A percentile compares a stretch with the other conserved stretches of the same genome.
phyloP scores from a whole-genome alignment of 2,329 filamentous ascomycete genomes.

The Ophiosphaerella herpotricha region DNA sequence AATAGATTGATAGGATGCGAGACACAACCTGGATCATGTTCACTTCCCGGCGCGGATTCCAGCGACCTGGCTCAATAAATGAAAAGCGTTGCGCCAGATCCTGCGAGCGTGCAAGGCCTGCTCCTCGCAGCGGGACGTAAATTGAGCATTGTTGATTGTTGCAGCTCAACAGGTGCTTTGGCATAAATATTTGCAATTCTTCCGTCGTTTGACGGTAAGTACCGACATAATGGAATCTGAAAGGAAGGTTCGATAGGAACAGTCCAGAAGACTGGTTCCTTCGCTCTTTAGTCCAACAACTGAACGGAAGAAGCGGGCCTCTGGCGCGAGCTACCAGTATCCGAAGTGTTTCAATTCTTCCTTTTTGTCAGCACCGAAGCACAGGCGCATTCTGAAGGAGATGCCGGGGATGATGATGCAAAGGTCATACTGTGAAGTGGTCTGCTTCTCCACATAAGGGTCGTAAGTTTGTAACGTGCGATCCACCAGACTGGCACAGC shows the following conservation, averaged over 20 bases:
- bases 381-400: constrained; percentile 1
- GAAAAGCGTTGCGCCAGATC: constrained; percentile 23
- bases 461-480: too few relatives aligned
- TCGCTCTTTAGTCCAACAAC: not conserved
- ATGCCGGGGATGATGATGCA: too few relatives aligned
- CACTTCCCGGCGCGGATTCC: constrained; percentile 17
- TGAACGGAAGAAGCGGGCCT: constrained; percentile 1
- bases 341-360: not conserved
- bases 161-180: constrained; percentile 14
- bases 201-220: constrained; percentile 1
- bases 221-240: constrained; percentile 1
- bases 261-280: not conserved
- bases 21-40: constrained; percentile 9
- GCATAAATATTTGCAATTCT: constrained; percentile 3
- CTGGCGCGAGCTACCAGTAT: constrained; percentile 1
- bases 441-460: constrained; percentile 11
- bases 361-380: constrained; percentile 2
- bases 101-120: constrained; percentile 3
- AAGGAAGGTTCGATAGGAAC: constrained; percentile 1
- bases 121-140: constrained; percentile 3
- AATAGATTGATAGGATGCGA: constrained; percentile 18
- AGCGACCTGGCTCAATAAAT: constrained; percentile 29
- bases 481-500: constrained; percentile 1
- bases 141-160: not conserved
- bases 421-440: too few relatives aligned